These are phyloP conservation scores for Blastomyces gilchristii DNA, from an alignment of 2,329 filamentous ascomycete genomes.

Conservation along the genomic window DNA sequence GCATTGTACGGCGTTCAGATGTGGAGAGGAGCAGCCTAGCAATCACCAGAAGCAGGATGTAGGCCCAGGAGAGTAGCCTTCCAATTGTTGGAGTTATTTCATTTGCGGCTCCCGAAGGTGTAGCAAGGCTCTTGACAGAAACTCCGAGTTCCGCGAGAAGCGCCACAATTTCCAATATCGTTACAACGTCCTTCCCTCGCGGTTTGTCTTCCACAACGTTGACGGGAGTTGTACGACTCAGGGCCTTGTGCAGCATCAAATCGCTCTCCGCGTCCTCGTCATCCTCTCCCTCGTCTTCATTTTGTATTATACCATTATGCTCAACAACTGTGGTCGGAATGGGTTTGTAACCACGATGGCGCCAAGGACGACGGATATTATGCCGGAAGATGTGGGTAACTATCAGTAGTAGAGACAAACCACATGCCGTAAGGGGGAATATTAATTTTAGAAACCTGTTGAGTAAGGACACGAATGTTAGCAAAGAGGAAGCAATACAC, in stretches of 20 bases:
- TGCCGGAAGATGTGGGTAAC: slow-evolving; percentile 47
- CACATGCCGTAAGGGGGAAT: slow-evolving; percentile 63
- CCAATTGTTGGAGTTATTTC: slow-evolving; percentile 53
- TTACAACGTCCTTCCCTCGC: slow-evolving; percentile 57
- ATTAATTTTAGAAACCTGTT: slow-evolving; percentile 67
- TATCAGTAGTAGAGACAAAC: slow-evolving; percentile 59
- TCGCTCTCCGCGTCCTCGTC: slow-evolving; percentile 39
- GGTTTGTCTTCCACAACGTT: slow-evolving; percentile 62
- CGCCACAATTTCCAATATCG: slow-evolving; percentile 64
- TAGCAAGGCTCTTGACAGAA: slow-evolving; percentile 55
- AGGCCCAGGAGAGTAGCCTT: slow-evolving; percentile 66
- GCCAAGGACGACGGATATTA: slow-evolving; percentile 43
- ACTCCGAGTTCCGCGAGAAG: slow-evolving; percentile 61
- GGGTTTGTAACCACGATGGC: slow-evolving; percentile 46
- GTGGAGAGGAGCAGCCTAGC: slow-evolving; percentile 58
- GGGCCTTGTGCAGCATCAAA: slow-evolving; percentile 46
- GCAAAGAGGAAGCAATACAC: background rate
- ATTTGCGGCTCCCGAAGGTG: slow-evolving; percentile 48
- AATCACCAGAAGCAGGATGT: slow-evolving; percentile 63
- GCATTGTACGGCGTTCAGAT: slow-evolving; percentile 54
- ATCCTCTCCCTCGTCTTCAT: slow-evolving; percentile 32
- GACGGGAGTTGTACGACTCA: slow-evolving; percentile 38
- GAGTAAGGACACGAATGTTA: slow-evolving; percentile 4
- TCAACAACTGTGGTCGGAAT: slow-evolving; percentile 28
- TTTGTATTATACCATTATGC: slow-evolving; percentile 50